Evolutionary conservation across 192 early-diverging fungal species (phyloP), one percentile per base, ranked within the genome.

Genomic region (Oehlia diaphana): DNA sequence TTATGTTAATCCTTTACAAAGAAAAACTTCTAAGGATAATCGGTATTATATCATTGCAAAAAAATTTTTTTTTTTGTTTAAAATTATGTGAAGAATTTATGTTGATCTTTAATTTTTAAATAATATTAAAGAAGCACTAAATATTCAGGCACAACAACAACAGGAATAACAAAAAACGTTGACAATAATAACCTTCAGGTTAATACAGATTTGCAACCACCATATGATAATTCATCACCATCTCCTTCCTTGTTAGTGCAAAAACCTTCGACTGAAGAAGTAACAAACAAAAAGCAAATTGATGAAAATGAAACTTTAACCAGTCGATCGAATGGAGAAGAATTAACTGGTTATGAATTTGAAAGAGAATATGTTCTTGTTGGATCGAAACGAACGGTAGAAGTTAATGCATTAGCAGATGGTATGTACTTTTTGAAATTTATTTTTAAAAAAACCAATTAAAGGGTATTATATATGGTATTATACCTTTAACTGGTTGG

Each of bases 291-390:
- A 16, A 81, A 76, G 76, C 76, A 66, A 26, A 72, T 50, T 12
- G 23, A 79, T 77, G 26, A 80, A 9, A 66, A 77, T 74, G 75
- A 75, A 76, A 66, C 61, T 8, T 58, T 49, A 28, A 63, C 42
- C 26, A 39, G 10, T 65, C 77, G 82, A 83, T 63, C 79, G 72
- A 37, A 81, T 72, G 79, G 78, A 58, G 53, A 58, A 7, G 53
- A 58, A 58, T 21, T 58, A 58, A 58, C 53, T 42, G 78, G 76
- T 16, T 86, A 88, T 66, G 85, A 92, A 78, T 67, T 89, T 7
- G 90, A 89, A 72, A 89, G 88, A 66, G 94, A 93, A 76, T 95
- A 93, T 78, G 93, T 95, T 33, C 89, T 95, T 5, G 83, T 95
- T 21, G 92, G 94, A 69, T 39, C 58, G 33, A 91, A 90, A 74